Percentiles rank a stretch among this genome's conserved stretches.
phyloP scores from a whole-genome alignment of 2,329 filamentous ascomycete species.

The Scedosporium aurantiacum region DNA sequence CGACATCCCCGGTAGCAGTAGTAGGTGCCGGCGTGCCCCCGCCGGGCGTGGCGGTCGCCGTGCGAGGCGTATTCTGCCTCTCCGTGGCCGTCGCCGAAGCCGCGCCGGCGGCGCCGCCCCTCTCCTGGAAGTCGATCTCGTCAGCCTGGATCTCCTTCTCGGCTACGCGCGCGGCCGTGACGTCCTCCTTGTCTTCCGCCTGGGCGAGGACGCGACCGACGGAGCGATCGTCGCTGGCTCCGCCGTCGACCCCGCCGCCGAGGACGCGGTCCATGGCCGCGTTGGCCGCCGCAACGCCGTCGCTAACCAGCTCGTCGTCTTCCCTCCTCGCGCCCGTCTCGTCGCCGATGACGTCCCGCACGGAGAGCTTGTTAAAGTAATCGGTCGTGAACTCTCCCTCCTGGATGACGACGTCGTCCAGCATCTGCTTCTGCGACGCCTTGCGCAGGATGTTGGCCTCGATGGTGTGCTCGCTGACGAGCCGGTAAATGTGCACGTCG shows the following conservation, averaged over 20 bases:
- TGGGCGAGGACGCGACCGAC: constrained; percentile 70
- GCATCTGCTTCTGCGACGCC: constrained; percentile 92
- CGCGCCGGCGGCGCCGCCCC: constrained; percentile 24
- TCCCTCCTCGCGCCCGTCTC: constrained; percentile 6
- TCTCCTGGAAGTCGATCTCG: constrained; percentile 73
- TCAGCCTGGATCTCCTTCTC: constrained; percentile 83
- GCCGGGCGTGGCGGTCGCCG: constrained; percentile 21
- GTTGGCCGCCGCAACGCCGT: constrained; percentile 56
- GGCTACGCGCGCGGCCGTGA: constrained; percentile 73
- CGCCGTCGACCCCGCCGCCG: constrained; percentile 36
- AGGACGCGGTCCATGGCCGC: constrained; percentile 77
- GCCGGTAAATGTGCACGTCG: constrained; percentile 94
- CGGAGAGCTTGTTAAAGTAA: constrained; percentile 74
- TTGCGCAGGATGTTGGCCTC: constrained; percentile 97
- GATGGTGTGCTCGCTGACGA: constrained; percentile 88
- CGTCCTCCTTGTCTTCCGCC: constrained; percentile 87
- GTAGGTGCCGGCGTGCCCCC: not conserved
- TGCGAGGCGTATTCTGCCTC: constrained; percentile 38
- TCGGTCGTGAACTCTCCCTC: constrained; percentile 97
- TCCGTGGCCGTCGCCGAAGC: constrained; percentile 39
- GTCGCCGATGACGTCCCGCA: constrained; percentile 53
- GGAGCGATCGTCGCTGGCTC: constrained; percentile 29
- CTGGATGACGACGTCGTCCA: constrained; percentile 96
- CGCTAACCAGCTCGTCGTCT: constrained; percentile 30
- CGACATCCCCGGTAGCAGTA: constrained; percentile 20